Percentiles rank a stretch among this genome's conserved stretches.
These are phyloP conservation scores for Hemerocallis citrina DNA, from an alignment of 106 monocot species.

Conservation along the genomic window DNA sequence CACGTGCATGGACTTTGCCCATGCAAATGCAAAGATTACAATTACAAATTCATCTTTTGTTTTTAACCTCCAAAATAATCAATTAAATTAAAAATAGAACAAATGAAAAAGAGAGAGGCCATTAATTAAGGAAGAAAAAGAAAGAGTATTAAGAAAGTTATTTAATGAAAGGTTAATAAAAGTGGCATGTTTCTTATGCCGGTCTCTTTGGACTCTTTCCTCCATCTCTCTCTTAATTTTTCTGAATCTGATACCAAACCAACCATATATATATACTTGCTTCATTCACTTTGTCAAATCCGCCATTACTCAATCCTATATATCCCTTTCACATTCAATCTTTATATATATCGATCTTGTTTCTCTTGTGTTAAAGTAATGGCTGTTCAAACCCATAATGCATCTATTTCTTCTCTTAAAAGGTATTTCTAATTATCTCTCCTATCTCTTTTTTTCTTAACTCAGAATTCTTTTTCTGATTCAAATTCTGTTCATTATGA, in stretches of 20 bases:
- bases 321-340: background rate
- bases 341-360: background rate
- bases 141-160: too few species aligned
- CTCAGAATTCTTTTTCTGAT: background rate
- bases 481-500: background rate
- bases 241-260: too few species aligned
- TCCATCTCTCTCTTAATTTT: slow-evolving; percentile 7
- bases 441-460: background rate
- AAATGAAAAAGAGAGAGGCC: too few species aligned
- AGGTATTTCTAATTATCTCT: background rate
- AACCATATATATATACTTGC: too few species aligned
- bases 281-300: background rate
- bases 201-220: background rate
- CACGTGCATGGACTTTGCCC: too few species aligned
- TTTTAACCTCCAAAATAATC: too few species aligned
- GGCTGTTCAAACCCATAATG: slow-evolving; percentile 4
- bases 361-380: background rate
- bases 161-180: background rate
- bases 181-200: background rate
- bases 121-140: too few species aligned
- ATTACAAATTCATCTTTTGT: too few species aligned
- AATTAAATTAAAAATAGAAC: too few species aligned
- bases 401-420: background rate
- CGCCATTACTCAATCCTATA: background rate
- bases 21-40: too few species aligned